Evolutionary conservation across 768 basidiomycete species (phyloP).

Genomic region (Tylopilus balloui): DNA sequence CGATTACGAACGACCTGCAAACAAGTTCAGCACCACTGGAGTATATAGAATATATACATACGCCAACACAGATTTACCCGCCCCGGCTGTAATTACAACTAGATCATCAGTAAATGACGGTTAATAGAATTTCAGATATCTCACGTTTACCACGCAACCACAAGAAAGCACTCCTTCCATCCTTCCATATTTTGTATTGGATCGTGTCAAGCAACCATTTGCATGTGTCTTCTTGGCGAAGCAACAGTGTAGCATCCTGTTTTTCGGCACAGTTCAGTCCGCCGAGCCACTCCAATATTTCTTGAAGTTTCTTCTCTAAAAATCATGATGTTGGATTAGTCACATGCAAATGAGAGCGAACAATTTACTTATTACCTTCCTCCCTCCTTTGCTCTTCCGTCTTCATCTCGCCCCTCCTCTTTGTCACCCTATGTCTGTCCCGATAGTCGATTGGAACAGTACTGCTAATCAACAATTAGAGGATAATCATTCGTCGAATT

Average conservation of each 20-base stretch:
- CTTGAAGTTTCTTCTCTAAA: background rate
- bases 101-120: background rate
- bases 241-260: background rate
- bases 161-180: background rate
- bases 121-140: background rate
- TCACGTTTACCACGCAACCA: slow-evolving; percentile 9
- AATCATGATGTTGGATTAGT: too few relatives aligned
- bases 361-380: too few relatives aligned
- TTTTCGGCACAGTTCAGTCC: slow-evolving; percentile 2
- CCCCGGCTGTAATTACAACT: background rate
- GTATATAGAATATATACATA: background rate
- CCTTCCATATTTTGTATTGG: background rate
- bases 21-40: background rate
- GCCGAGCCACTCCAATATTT: background rate
- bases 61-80: slow-evolving; percentile 6
- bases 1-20: background rate
- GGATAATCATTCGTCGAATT: background rate
- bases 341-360: too few relatives aligned
- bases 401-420: background rate
- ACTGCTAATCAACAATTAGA: background rate
- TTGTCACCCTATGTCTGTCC: background rate
- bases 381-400: background rate
- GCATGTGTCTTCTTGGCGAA: slow-evolving; percentile 1
- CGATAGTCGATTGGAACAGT: background rate
- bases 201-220: slow-evolving; percentile 1